phyloP scores from a whole-genome alignment of 208 protist species.

The Lotmaria passim region DNA sequence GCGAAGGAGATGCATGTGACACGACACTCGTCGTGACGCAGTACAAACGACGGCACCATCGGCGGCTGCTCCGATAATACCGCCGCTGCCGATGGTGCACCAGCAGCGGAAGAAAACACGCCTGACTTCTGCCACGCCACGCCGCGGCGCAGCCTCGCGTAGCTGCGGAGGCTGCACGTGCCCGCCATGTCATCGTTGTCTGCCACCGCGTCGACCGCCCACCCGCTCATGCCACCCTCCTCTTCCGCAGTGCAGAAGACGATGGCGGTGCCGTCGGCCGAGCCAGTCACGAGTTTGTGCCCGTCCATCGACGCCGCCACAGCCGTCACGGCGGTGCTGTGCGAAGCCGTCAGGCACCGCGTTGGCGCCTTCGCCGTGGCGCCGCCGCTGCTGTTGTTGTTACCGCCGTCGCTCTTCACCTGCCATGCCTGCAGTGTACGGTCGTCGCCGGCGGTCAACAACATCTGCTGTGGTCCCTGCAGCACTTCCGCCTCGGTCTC shows the following conservation, averaged over 20 bases:
- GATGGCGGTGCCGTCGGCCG: constrained; percentile 59
- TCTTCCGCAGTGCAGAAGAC: constrained; percentile 47
- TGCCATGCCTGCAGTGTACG: constrained; percentile 51
- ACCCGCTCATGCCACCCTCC: constrained; percentile 4
- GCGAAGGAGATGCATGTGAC: constrained; percentile 56
- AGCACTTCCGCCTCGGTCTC: constrained; percentile 5
- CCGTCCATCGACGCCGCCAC: constrained; percentile 56
- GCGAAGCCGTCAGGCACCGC: constrained; percentile 30
- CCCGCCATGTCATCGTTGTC: neutral
- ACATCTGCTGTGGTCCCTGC: constrained; percentile 16
- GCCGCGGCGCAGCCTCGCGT: neutral
- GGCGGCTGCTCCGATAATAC: neutral
- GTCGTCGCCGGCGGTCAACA: constrained; percentile 53
- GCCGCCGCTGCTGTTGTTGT: constrained; percentile 7
- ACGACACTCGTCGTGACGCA: constrained; percentile 60
- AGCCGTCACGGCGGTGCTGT: constrained; percentile 62
- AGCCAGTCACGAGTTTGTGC: constrained; percentile 63
- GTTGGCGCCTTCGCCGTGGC: constrained; percentile 1
- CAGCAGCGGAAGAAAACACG: neutral
- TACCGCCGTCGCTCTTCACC: too few relatives aligned
- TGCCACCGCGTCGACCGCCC: neutral
- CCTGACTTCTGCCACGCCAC: neutral
- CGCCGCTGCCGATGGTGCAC: neutral
- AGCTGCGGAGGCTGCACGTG: neutral
- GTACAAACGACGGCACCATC: constrained; percentile 34